Base-by-base conservation (phyloP, 148 eudicot genomes). In the Amaranthus hypochondriacus region DNA sequence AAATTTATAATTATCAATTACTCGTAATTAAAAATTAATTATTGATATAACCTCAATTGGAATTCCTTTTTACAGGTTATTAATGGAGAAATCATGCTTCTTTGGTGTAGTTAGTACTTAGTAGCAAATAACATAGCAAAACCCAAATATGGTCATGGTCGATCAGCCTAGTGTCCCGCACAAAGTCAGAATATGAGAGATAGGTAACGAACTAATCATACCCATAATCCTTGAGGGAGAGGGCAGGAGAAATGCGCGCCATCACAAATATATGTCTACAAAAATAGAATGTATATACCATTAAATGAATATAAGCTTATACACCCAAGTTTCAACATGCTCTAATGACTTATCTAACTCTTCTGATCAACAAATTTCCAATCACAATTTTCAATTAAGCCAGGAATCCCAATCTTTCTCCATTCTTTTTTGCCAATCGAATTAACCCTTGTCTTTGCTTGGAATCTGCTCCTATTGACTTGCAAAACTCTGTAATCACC, bases 401-500 rank as follows among this genome's bases (percentile, higher is more conserved):
- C 52, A 92, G 88, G 71, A 94, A 94, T 12, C 97, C 98, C 15
- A 94, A 89, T 73, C 56, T 87, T 62, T 94, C 98, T 39, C 98
- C 97, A 11, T 94, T 94, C 76, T 94, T 91, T 87, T 94, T 94
- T 3, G 98, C 98, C 80, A 94, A 62, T 71, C 97, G 87, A 65
- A 94, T 91, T 47, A 94, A 80, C 46, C 96, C 98, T 78, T 91
- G 98, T 70, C 98, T 84, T 81, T 94, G 98, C 64, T 94, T 94
- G 13, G 85, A 79, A 79, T 94, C 97, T 61, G 97, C 98, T 75
- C 98, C 98, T 56, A 94, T 91, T 21, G 98, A 87, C 76, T 94
- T 94, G 88, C 98, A 94, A 82, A 94, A 94, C 73, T 94, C 98
- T 1, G 87, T 94, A 7, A 94, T 94, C 21, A 94, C 97, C 98